Base-by-base conservation (phyloP, 2,329 filamentous ascomycete genomes). In the Exophiala aquamarina region DNA sequence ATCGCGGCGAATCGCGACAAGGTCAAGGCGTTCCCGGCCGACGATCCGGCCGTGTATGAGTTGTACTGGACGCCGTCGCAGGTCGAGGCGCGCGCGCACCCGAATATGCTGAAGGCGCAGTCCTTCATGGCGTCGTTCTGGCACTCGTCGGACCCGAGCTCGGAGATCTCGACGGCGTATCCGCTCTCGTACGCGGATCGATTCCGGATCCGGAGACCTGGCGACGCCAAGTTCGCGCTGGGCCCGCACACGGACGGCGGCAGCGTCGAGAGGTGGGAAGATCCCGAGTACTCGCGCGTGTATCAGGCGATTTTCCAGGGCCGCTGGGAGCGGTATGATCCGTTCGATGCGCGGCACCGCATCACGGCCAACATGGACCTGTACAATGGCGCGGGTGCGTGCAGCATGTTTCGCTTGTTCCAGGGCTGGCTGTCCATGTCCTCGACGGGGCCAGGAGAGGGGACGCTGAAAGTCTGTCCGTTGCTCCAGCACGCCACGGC, bases 401-500 rank as follows among this genome's bases (percentile, higher is more conserved):
- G 89, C 68, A 85, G 79, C 36, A 89, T 90, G 73, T 90, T 95
- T 68, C 79, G 92, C 31, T 86, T 89, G 77, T 92, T 88, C 66
- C 91, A 96, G 68, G 91, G 89, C 14, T 96, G 91, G 91, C 67
- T 96, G 42, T 81, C 79, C 50, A 84, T 96, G 77, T 89, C 84
- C 48, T 70, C 73, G n/a, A 85, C 82, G 0, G 82, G 76, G 0
- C 87, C 88, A 0, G 75, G 76, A 4, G 84, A 95, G 69, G 91
- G 91, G 1, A 93, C 90, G 0, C 68, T 96, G 42, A 75, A 88
- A 34, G 86, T 95, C 2, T 91, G 91, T 59, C 91, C 91, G 0
- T 72, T 94, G 42, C 69, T 93, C 36, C 78, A 79, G 54, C 78
- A 88, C 44, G 82, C 87, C 0, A 93, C 87, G 0, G 83, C 86